A percentile compares a stretch with the other conserved stretches of the same genome.
phyloP scores from a whole-genome alignment of 345 rosid genomes.

The Erodium maritimum region DNA sequence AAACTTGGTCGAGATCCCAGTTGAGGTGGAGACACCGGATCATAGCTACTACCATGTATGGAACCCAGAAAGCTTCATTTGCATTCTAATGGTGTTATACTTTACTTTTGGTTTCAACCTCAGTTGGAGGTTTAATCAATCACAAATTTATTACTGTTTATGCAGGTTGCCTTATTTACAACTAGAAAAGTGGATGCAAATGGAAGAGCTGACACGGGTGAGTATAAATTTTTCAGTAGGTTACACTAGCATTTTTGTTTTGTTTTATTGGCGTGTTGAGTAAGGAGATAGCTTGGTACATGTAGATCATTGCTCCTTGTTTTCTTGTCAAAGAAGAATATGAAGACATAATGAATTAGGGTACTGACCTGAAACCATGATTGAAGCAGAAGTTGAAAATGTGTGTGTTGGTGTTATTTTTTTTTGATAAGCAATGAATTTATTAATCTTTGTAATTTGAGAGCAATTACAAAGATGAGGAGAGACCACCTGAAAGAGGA shows the following conservation, averaged over 20 bases:
- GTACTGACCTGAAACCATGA: no score
- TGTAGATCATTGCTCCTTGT: neutral
- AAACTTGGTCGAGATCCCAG: conserved; percentile 81
- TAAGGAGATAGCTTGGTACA: neutral
- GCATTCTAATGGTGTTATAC: neutral
- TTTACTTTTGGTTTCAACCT: neutral
- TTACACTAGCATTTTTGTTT: neutral
- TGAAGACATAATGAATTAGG: no score
- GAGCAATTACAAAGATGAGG: no score
- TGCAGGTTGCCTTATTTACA: conserved; percentile 88
- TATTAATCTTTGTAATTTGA: no score
- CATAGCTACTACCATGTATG: conserved; percentile 83
- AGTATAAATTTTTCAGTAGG: conserved; percentile 15
- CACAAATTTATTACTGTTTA: neutral
- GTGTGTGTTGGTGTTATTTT: no score
- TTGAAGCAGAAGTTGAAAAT: no score
- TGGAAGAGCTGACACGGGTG: conserved; percentile 88
- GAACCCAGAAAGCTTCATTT: conserved; percentile 3
- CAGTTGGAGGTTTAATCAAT: neutral
- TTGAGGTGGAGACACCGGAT: conserved; percentile 82
- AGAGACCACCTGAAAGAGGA: no score
- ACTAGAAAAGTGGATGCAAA: conserved; percentile 49
- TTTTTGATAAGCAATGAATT: no score
- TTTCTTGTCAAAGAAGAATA: no score
- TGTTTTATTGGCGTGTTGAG: neutral